Conservation (phyloP, 2,329 filamentous ascomycete genomes). For the Mycosphaerella arachidis region DNA sequence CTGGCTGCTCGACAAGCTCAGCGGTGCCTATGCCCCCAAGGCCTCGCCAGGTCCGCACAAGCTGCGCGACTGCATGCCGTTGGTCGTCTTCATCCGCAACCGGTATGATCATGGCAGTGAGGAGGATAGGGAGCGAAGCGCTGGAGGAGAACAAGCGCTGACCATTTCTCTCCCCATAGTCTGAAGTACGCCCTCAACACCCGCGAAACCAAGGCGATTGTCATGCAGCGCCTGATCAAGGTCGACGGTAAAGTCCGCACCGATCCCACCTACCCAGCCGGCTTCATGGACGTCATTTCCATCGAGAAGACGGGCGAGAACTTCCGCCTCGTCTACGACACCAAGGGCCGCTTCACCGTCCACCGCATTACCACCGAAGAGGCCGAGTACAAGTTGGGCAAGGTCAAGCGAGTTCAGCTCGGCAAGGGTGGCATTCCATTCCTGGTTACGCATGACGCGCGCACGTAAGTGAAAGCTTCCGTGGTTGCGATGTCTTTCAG, state of each 20-base stretch:
- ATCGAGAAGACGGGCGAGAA: conserved; percentile 99
- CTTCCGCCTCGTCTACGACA: conserved; percentile 99
- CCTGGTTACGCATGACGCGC: conserved; percentile 99
- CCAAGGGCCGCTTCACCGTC: conserved; percentile 99
- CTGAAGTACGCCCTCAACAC: conserved; percentile 99
- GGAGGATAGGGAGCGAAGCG: background rate
- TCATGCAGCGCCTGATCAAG: conserved; percentile 99
- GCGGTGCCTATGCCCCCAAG: conserved; percentile 67
- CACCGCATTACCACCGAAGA: conserved; percentile 99
- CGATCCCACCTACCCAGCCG: conserved; percentile 93
- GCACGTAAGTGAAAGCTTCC: conserved; percentile 86
- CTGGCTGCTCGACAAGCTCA: conserved; percentile 99
- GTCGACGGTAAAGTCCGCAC: conserved; percentile 99
- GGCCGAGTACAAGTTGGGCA: conserved; percentile 99
- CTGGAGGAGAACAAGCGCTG: background rate
- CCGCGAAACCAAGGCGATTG: conserved; percentile 94
- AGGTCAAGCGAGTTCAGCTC: conserved; percentile 99
- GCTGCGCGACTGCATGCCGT: conserved; percentile 95
- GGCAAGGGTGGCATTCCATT: conserved; percentile 99
- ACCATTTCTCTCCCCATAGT: conserved; percentile 52
- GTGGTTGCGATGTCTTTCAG: conserved; percentile 79
- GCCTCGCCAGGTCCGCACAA: conserved; percentile 91
- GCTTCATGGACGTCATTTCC: conserved; percentile 99
- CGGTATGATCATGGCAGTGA: conserved; percentile 37
- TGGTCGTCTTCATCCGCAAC: conserved; percentile 95